A percentile compares a stretch with the other conserved stretches of the same genome.
Conservation (phyloP, 805 yeast species). For the Candida andamanensis region DNA sequence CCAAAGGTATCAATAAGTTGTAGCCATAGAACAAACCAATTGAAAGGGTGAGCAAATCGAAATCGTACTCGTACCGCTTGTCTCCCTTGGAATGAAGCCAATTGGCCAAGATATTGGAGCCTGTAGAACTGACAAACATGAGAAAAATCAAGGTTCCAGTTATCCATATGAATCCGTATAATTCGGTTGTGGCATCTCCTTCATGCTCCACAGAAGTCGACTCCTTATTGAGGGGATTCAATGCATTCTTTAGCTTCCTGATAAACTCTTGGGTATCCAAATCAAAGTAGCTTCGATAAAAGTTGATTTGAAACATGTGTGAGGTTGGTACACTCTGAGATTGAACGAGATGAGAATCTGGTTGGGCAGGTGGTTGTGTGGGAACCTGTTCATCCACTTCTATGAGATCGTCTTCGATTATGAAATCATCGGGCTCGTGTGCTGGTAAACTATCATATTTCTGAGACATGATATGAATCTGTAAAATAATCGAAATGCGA, state of each 20-base stretch:
- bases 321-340: not conserved
- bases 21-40: constrained; percentile 73
- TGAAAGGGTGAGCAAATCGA: constrained; percentile 61
- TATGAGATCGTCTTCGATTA: not conserved
- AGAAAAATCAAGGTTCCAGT: constrained; percentile 74
- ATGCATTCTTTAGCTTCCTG: constrained; percentile 46
- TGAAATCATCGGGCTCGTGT: too few relatives aligned
- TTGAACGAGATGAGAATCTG: constrained; percentile 1
- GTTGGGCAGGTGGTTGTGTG: constrained; percentile 7
- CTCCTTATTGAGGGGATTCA: constrained; percentile 44
- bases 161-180: constrained; percentile 90
- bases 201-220: constrained; percentile 15
- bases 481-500: too few relatives aligned
- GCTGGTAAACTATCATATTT: too few relatives aligned
- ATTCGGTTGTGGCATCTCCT: constrained; percentile 45
- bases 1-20: constrained; percentile 58
- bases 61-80: constrained; percentile 51
- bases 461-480: too few relatives aligned
- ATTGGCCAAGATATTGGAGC: constrained; percentile 59
- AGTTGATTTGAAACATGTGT: constrained; percentile 50
- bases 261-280: constrained; percentile 61
- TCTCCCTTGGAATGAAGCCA: constrained; percentile 39
- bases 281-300: constrained; percentile 65
- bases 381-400: not conserved
- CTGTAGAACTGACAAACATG: constrained; percentile 70